A percentile compares a stretch with the other conserved stretches of the same genome.
Conservation (phyloP, 306 rosid genomes). For the Elaeagnus macrophylla region DNA sequence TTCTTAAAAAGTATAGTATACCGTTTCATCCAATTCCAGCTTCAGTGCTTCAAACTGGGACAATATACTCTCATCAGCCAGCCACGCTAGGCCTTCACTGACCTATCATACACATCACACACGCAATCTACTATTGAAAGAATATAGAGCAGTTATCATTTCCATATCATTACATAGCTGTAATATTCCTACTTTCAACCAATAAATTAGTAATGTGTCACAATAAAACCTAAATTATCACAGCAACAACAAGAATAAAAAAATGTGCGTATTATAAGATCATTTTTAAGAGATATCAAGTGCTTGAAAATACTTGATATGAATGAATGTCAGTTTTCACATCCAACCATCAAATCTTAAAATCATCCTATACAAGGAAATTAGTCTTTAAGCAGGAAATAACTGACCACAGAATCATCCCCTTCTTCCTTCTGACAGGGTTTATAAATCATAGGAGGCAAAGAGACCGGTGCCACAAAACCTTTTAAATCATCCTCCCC, state of each 20-base stretch:
- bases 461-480: constrained; percentile 36
- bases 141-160: constrained; percentile 1
- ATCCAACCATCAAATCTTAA: neutral
- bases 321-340: neutral
- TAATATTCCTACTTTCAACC: neutral
- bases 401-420: constrained; percentile 58
- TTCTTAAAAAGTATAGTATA: constrained; percentile 23
- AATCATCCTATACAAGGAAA: neutral
- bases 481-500: constrained; percentile 59
- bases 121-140: constrained; percentile 2
- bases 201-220: neutral
- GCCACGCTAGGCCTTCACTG: constrained; percentile 56
- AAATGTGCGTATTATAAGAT: neutral
- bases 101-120: constrained; percentile 33
- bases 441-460: constrained; percentile 72
- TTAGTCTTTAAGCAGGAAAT: neutral
- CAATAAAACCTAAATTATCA: neutral
- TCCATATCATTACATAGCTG: constrained; percentile 2
- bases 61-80: constrained; percentile 61
- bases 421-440: constrained; percentile 59
- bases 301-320: neutral
- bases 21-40: constrained; percentile 50
- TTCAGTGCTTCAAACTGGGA: constrained; percentile 81
- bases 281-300: neutral
- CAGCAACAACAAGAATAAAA: neutral